phyloP scores from a whole-genome alignment of 768 basidiomycete species.

The Strobilomyces dryophilus region DNA sequence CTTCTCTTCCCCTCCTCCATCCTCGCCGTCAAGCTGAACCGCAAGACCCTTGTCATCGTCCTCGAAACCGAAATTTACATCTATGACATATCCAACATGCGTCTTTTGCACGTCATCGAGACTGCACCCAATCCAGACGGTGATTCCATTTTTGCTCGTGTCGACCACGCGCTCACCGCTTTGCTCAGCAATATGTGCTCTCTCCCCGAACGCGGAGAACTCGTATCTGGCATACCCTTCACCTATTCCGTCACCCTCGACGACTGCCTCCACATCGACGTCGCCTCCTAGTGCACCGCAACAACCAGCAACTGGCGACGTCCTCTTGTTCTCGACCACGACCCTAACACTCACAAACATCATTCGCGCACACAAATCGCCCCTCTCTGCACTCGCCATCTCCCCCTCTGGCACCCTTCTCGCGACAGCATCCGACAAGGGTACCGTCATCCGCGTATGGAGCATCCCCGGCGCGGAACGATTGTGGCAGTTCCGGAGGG shows the following conservation, averaged over 20 bases:
- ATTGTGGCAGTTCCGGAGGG: slow-evolving; percentile 91
- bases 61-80: slow-evolving; percentile 98
- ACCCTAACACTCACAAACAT: slow-evolving; percentile 91
- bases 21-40: slow-evolving; percentile 95
- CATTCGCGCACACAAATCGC: slow-evolving; percentile 94
- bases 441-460: slow-evolving; percentile 96
- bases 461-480: slow-evolving; percentile 88
- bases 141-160: slow-evolving; percentile 28
- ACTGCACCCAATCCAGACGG: slow-evolving; percentile 95
- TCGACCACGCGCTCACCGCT: not conserved
- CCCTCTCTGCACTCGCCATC: slow-evolving; percentile 82
- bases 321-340: slow-evolving; percentile 91
- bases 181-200: slow-evolving; percentile 82
- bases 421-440: slow-evolving; percentile 91
- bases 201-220: slow-evolving; percentile 89
- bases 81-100: slow-evolving; percentile 99
- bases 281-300: slow-evolving; percentile 37
- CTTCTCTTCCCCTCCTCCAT: slow-evolving; percentile 96
- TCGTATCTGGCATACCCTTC: slow-evolving; percentile 97
- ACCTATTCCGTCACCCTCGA: slow-evolving; percentile 79
- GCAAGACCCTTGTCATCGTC: slow-evolving; percentile 93
- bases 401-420: slow-evolving; percentile 86
- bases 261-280: slow-evolving; percentile 41
- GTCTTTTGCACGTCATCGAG: slow-evolving; percentile 94
- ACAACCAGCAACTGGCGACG: slow-evolving; percentile 66